Conservation (phyloP, 169 alveolate genomes). For the Plasmodium falciparum region DNA sequence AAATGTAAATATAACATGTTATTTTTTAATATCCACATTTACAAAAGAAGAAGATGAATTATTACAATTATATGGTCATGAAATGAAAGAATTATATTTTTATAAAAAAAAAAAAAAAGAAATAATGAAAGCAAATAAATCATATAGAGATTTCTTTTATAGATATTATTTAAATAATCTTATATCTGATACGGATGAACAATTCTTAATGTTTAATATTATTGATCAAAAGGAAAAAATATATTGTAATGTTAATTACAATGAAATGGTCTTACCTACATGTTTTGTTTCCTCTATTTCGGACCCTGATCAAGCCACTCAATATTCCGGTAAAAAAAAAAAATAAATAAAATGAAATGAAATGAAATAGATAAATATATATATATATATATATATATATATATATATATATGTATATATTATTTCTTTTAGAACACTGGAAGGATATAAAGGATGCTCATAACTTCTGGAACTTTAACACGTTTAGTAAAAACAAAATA, state of each 20-base stretch:
- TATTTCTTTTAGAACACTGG: conserved; percentile 37
- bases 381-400: neutral
- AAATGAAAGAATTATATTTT: conserved; percentile 39
- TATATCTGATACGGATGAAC: conserved; percentile 71
- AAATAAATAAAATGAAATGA: neutral
- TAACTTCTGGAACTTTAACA: conserved; percentile 70
- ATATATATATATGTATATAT: neutral
- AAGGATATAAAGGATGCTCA: conserved; percentile 70
- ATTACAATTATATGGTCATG: neutral
- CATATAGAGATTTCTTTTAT: conserved; percentile 21
- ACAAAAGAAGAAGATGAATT: conserved; percentile 46
- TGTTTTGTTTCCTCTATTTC: conserved; percentile 29
- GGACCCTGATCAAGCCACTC: neutral
- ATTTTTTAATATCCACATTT: conserved; percentile 29
- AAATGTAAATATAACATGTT: conserved; percentile 8
- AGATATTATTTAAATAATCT: conserved; percentile 60
- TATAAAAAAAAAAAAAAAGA: conserved; percentile 35
- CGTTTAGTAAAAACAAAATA: conserved; percentile 35
- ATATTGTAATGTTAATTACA: conserved; percentile 45
- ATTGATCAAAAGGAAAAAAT: conserved; percentile 58
- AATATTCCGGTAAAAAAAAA: conserved; percentile 17
- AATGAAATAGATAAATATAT: neutral
- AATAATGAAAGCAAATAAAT: conserved; percentile 1
- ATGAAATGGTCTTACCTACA: conserved; percentile 69
- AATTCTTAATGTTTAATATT: conserved; percentile 41